Percentiles rank a stretch among this genome's conserved stretches.
Evolutionary conservation across 1,284 basidiomycete genomes (phyloP).

Genomic region (Leccinum fallax): DNA sequence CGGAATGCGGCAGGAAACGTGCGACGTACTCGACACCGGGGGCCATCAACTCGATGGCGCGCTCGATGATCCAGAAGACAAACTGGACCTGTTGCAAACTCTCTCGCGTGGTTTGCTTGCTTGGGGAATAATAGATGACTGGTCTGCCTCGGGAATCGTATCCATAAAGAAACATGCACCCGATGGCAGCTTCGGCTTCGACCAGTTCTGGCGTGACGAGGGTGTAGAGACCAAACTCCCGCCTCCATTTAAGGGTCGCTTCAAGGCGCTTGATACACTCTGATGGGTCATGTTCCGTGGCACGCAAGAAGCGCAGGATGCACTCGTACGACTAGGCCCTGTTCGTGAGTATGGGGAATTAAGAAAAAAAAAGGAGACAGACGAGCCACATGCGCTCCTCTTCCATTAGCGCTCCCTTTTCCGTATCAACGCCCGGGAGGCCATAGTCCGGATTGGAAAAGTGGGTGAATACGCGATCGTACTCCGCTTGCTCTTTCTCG

Average conservation of each 20-base stretch:
- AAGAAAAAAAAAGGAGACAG: not conserved
- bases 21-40: constrained; percentile 71
- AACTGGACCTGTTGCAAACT: constrained; percentile 74
- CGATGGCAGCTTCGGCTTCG: not conserved
- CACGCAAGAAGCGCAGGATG: not conserved
- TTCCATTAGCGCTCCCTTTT: not conserved
- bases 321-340: not conserved
- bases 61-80: constrained; percentile 76
- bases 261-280: not conserved
- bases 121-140: constrained; percentile 78
- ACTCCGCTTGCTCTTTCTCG: not conserved
- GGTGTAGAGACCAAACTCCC: not conserved
- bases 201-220: not conserved
- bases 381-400: not conserved
- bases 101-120: constrained; percentile 80
- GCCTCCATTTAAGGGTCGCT: not conserved
- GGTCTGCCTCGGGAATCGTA: constrained; percentile 67
- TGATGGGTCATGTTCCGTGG: not conserved
- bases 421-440: not conserved
- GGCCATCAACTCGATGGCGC: constrained; percentile 70
- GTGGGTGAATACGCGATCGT: not conserved
- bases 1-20: not conserved
- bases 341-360: not conserved
- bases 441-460: not conserved
- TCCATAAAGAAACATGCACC: not conserved